Base-by-base conservation (phyloP, 306 rosid genomes). In the Vigna mungo region DNA sequence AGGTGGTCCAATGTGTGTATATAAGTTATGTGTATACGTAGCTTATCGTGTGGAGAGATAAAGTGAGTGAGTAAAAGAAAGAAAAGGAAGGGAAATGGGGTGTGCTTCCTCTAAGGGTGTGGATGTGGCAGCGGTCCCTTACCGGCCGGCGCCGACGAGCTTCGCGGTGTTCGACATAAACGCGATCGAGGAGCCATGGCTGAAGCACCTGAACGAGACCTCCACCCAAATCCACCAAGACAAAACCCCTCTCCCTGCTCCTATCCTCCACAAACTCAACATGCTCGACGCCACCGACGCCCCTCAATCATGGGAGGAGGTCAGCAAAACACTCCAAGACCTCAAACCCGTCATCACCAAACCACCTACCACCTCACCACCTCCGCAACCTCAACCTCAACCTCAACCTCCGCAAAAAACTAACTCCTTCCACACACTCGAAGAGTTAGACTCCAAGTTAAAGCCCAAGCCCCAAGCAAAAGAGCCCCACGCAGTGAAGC, bases 151-250 rank as follows among this genome's bases (percentile, higher is more conserved):
- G 1, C 96, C 96, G 1, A 72, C 97, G 0, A 90, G 98, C 84
- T 94, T 90, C n/a, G 92, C 96, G 0, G 91, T 88, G 6, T 95
- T 95, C 15, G 90, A 95, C 83, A 81, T 95, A 70, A 88, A 90
- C 88, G 68, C 93, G 48, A 82, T 95, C 46, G 89, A 89, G 16
- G 98, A 95, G 70, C 96, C 98, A 7, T 95, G 98, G 98, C 83
- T 90, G 0, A 82, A 84, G 70, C 80, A 82, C 52, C 82, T 78
- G 1, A 84, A 82, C 78, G 39, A 32, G 70, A 4, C 10, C 25
- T 20, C 53, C 10, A 27, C 66, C 12, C 46, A 9, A 3, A 39
- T 62, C 7, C 63, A 74, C 5, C 64, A 59, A 5, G 86, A 80
- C 10, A 89, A 91, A 71, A 37, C 81, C 46, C n/a, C 80, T 0